Evolutionary conservation across 768 basidiomycete genomes (phyloP), one percentile per base, ranked within the genome.

Genomic region (Dioszegia hungarica): DNA sequence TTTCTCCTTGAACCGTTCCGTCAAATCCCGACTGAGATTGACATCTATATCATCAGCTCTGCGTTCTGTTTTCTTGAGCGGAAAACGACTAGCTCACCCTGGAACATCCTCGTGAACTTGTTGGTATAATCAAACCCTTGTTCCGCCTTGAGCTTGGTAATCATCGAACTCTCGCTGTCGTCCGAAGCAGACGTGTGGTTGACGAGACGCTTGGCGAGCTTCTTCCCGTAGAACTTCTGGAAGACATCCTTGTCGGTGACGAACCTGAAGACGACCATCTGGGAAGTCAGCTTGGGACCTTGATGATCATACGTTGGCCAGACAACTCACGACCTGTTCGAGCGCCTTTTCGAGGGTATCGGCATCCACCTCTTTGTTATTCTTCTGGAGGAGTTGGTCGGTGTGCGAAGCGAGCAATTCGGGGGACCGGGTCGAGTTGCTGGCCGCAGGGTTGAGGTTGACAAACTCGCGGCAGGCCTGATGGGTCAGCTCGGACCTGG

Each of bases 231-330:
- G 81, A 94, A 98, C 17, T 88, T 88, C 73, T 94, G 92, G 85
- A 97, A 99, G 12, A 98, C 90, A 64, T 99, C 94, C 80, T 95
- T 95, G 81, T 98, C 93, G 74, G 93, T 90, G 67, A 97, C 87
- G 77, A 95, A 98, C 75, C 92, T 92, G 87, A 99, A 95, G 46
- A 98, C 79, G 14, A 89, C 82, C 92, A 97, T 95, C 94, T 98
- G 70, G 1, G 61, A 36, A n/a, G 27, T 48, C 24, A 43, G 38
- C 49, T 6, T 31, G 27, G n/a, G 8, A 34, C 48, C 31, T 14
- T 25, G n/a, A 41, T 40, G 17, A 41, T 11, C 44, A 38, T 27
- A 11, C 43, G 24, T 33, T 14, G 19, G 27, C 17, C 0, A 38
- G 12, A 24, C 15, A 11, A 78, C 86, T 48, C 74, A 94, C 93